Evolutionary conservation across 495 filamentous ascomycete species (phyloP).

Genomic region (Saxophila tyrrhenica): DNA sequence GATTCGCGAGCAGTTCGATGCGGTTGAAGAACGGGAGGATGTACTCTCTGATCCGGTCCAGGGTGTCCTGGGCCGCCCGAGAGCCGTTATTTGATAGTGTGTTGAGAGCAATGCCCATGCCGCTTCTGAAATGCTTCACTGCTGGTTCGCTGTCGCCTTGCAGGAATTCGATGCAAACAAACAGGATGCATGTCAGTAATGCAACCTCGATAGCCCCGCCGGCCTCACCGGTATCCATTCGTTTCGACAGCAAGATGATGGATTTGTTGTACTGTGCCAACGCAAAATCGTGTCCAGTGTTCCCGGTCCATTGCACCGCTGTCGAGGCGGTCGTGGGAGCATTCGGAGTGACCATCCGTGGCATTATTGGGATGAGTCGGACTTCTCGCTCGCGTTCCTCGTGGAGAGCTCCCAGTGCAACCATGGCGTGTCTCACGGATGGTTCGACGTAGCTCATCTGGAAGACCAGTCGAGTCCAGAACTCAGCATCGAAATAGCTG

Average conservation of each 20-base stretch:
- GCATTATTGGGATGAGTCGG: not conserved
- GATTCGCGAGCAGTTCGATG: slow-evolving; percentile 11
- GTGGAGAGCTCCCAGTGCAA: slow-evolving; percentile 11
- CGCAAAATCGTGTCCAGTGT: slow-evolving; percentile 10
- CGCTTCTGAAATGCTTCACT: slow-evolving; percentile 13
- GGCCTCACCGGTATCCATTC: not conserved
- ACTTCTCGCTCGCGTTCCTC: not conserved
- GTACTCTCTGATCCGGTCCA: slow-evolving; percentile 5
- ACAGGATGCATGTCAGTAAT: slow-evolving; percentile 14
- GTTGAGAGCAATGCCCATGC: slow-evolving; percentile 8
- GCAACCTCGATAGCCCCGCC: slow-evolving; percentile 3
- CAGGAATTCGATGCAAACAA: slow-evolving; percentile 15
- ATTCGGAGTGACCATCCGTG: not conserved
- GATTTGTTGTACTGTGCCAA: slow-evolving; percentile 12
- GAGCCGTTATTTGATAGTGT: not conserved
- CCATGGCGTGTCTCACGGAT: slow-evolving; percentile 12
- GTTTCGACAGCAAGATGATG: slow-evolving; percentile 8
- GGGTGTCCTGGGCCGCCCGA: not conserved
- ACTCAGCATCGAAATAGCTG: slow-evolving; percentile 16
- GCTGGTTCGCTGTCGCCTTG: slow-evolving; percentile 4
- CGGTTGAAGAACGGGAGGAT: slow-evolving; percentile 16
- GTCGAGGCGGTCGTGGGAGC: not conserved
- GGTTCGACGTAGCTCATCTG: slow-evolving; percentile 9
- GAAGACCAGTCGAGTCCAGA: slow-evolving; percentile 15
- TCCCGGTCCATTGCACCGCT: not conserved